phyloP scores from a whole-genome alignment of 2,329 filamentous ascomycete species.

The Colletotrichum sp. region DNA sequence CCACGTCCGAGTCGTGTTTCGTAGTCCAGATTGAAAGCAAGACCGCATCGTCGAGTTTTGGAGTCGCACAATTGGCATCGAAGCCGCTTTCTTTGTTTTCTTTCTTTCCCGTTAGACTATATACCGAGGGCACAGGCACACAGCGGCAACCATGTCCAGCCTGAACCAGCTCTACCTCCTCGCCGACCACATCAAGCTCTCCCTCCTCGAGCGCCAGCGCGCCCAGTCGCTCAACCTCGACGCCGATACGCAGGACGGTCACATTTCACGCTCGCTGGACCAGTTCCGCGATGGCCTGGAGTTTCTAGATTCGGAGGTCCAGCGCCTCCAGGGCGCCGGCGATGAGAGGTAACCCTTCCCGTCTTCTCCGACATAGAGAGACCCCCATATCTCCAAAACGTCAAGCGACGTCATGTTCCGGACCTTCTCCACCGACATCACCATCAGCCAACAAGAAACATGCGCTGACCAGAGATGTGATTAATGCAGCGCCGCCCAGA shows the following conservation, averaged over 20 bases:
- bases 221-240: slow-evolving; percentile 82
- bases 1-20: not conserved
- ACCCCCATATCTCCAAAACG: not conserved
- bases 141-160: slow-evolving; percentile 53
- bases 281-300: slow-evolving; percentile 83
- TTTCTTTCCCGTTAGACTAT: not conserved
- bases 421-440: not conserved
- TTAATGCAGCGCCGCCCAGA: slow-evolving; percentile 44
- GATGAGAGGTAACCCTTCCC: slow-evolving; percentile 61
- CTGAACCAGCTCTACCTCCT: slow-evolving; percentile 86
- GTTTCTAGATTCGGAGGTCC: slow-evolving; percentile 67
- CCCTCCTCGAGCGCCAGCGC: slow-evolving; percentile 88
- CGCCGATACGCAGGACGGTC: slow-evolving; percentile 81
- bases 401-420: not conserved
- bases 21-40: not conserved
- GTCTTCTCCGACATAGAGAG: not conserved
- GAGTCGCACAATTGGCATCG: not conserved
- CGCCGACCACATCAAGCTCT: slow-evolving; percentile 96
- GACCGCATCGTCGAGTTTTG: not conserved
- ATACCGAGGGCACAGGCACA: not conserved
- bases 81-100: not conserved
- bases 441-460: too few relatives aligned
- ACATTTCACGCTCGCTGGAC: slow-evolving; percentile 87
- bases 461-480: not conserved
- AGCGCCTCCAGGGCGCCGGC: slow-evolving; percentile 66